These are phyloP conservation scores for Wickerhamiella occidentalis DNA, from an alignment of 805 yeast species.

Conservation along the genomic window DNA sequence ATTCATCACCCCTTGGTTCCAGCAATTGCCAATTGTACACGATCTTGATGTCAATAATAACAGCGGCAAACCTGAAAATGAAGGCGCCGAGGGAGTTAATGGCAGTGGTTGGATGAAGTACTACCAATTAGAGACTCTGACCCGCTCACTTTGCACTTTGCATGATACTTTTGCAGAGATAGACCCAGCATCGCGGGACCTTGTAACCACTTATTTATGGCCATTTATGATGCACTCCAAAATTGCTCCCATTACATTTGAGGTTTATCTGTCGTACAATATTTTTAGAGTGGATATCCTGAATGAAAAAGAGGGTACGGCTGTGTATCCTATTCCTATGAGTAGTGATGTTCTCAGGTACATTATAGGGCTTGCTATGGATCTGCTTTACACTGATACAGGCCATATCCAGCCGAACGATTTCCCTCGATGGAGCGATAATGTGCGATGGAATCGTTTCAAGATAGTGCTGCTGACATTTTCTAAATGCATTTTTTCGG, in stretches of 20 bases:
- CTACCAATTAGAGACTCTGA: background rate
- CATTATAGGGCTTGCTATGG: background rate
- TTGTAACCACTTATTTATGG: background rate
- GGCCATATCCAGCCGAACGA: background rate
- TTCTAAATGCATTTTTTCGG: background rate
- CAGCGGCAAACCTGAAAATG: background rate
- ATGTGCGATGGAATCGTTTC: constrained; percentile 1
- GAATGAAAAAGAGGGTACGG: background rate
- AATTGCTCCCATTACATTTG: background rate
- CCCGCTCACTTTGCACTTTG: background rate
- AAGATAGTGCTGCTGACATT: background rate
- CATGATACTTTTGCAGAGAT: background rate
- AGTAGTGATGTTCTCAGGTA: background rate
- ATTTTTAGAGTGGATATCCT: background rate
- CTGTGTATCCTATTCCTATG: background rate
- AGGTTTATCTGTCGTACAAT: constrained; percentile 1
- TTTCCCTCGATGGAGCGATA: background rate
- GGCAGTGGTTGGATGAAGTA: background rate
- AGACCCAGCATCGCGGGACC: background rate
- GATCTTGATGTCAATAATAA: too few relatives aligned
- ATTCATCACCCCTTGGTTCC: constrained; percentile 7
- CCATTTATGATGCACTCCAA: background rate
- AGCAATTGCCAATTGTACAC: background rate
- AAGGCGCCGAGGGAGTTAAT: background rate
- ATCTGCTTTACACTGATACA: background rate